Evolutionary conservation across 1,284 basidiomycete genomes (phyloP).

Genomic region (Grifola frondosa): DNA sequence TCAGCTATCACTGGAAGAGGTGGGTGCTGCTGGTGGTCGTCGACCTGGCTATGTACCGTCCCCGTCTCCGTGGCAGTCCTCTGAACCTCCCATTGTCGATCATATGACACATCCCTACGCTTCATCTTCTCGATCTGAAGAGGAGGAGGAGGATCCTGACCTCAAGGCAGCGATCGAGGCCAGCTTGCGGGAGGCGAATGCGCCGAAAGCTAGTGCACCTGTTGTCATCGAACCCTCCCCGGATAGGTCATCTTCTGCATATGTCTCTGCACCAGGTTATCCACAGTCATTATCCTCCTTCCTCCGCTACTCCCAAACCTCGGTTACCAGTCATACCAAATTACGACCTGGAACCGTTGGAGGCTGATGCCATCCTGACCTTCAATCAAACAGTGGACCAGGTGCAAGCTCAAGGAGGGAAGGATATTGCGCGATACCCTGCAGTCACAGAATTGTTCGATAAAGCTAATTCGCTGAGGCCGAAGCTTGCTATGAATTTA

Average conservation of each 20-base stretch:
- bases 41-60: constrained; percentile 70
- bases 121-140: constrained; percentile 40
- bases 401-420: constrained; percentile 74
- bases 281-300: constrained; percentile 36
- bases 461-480: constrained; percentile 78
- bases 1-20: constrained; percentile 84
- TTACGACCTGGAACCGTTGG: constrained; percentile 78
- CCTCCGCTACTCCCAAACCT: constrained; percentile 42
- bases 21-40: constrained; percentile 50
- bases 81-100: constrained; percentile 76
- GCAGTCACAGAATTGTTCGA: constrained; percentile 83
- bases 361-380: constrained; percentile 82
- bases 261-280: constrained; percentile 21
- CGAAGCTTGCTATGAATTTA: constrained; percentile 81
- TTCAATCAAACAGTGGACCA: constrained; percentile 90
- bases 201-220: constrained; percentile 79
- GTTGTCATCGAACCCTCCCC: constrained; percentile 54
- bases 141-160: constrained; percentile 88
- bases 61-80: constrained; percentile 57
- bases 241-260: constrained; percentile 25
- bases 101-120: constrained; percentile 32
- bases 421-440: constrained; percentile 77
- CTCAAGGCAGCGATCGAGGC: constrained; percentile 95
- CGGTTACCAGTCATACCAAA: constrained; percentile 56
- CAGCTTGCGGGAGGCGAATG: constrained; percentile 82